Base-by-base conservation (phyloP, 306 rosid genomes). In the Quercus robur region DNA sequence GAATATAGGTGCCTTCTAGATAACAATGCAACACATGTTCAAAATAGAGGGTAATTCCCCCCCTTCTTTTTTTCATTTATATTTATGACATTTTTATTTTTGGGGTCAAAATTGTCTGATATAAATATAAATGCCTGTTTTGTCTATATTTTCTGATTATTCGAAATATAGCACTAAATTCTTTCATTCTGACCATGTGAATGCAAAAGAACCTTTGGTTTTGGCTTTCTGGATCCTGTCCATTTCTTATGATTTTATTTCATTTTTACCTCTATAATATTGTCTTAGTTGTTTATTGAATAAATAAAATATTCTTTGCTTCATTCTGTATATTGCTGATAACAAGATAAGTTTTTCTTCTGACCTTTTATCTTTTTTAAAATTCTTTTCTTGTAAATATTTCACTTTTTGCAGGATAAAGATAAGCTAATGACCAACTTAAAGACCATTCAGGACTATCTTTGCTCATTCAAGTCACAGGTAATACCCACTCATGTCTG, bases 381-480 rank as follows among this genome's bases (percentile, higher is more conserved):
- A 51, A 78, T 55, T 70, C 79, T 77, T 69, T 46, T 71, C 73
- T 77, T 74, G 71, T 33, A 77, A 31, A 66, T 4, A 33, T 9
- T 30, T 33, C 25, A 67, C 4, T 19, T 7, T 80, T 79, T 77
- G 46, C 95, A 94, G 98, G 97, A 92, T 81, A 86, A 86, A 71
- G 91, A 88, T 81, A 90, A 90, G 84, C 94, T 94, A 59, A 73
- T 88, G 78, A 75, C 91, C 83, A 92, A 94, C 86, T 80, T 94
- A 87, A 94, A 94, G 85, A 94, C 89, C 87, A 90, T 94, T 78
- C 97, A 94, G 85, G 94, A 90, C 82, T 94, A 94, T 86, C 86
- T 94, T 31, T 94, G 97, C 89, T 92, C 97, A 1, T 94, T 94
- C 89, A 88, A 88, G 77, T 91, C 97, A 56, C 97, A 87, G 97